Conservation (phyloP, 495 filamentous ascomycete species). For the Penicillium bovifimosum region DNA sequence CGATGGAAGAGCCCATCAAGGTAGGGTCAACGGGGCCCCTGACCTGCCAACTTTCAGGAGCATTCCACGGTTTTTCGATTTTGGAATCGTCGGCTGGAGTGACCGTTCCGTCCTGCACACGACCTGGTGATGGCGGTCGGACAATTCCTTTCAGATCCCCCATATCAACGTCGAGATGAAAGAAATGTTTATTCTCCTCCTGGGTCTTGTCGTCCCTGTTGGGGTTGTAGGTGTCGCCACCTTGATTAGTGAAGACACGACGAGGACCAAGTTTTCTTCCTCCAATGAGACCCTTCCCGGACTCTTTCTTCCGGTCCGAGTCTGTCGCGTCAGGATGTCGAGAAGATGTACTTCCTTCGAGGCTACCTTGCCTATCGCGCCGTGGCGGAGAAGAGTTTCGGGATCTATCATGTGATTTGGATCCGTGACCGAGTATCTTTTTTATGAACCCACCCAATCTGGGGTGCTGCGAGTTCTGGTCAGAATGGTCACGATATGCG, state of each 20-base stretch:
- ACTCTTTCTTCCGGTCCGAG: conserved; percentile 41
- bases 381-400: conserved; percentile 47
- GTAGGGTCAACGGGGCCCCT: conserved; percentile 65
- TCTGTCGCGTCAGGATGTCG: conserved; percentile 31
- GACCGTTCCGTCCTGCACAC: conserved; percentile 34
- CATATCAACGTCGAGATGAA: conserved; percentile 77
- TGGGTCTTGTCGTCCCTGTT: conserved; percentile 27
- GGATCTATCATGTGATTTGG: conserved; percentile 21
- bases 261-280: conserved; percentile 35
- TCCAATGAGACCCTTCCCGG: conserved; percentile 33
- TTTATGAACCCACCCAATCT: conserved; percentile 4
- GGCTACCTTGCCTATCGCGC: conserved; percentile 38
- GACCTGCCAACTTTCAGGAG: conserved; percentile 91
- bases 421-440: conserved; percentile 10
- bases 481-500: conserved; percentile 35
- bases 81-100: conserved; percentile 38
- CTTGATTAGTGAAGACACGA: conserved; percentile 55
- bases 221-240: conserved; percentile 13
- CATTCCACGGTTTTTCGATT: conserved; percentile 56
- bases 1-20: conserved; percentile 16
- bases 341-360: conserved; percentile 29
- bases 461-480: conserved; percentile 49
- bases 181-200: conserved; percentile 43
- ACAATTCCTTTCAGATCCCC: conserved; percentile 81
- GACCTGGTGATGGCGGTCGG: conserved; percentile 25